These are phyloP conservation scores for Penicillium sp. DNA, from an alignment of 2,329 filamentous ascomycete species.

Conservation along the genomic window DNA sequence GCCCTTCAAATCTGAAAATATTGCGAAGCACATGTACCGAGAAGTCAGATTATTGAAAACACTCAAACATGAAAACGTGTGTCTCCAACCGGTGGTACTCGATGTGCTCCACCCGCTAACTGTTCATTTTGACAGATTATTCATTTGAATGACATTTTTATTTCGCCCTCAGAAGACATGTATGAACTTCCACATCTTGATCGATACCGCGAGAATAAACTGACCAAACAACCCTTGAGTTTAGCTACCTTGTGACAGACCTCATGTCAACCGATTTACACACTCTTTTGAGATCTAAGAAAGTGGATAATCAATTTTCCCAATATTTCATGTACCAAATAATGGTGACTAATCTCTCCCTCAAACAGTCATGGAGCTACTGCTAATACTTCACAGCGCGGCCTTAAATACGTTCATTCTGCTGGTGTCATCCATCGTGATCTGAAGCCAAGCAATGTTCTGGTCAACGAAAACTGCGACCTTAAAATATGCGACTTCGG, in stretches of 20 bases:
- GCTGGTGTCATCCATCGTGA: slow-evolving; percentile 97
- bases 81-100: slow-evolving; percentile 20
- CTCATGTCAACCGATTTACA: slow-evolving; percentile 95
- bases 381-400: slow-evolving; percentile 61
- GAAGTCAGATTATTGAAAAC: slow-evolving; percentile 97
- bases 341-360: slow-evolving; percentile 62
- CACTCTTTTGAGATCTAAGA: slow-evolving; percentile 87
- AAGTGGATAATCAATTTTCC: slow-evolving; percentile 97
- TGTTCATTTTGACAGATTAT: slow-evolving; percentile 67
- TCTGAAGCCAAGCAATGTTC: slow-evolving; percentile 96
- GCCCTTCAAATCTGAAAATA: slow-evolving; percentile 96
- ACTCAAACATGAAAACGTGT: slow-evolving; percentile 91
- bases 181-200: slow-evolving; percentile 43
- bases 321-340: slow-evolving; percentile 99
- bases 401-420: slow-evolving; percentile 97
- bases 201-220: neutral
- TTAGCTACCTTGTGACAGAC: slow-evolving; percentile 95
- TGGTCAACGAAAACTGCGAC: slow-evolving; percentile 99
- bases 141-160: slow-evolving; percentile 98
- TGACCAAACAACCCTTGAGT: slow-evolving; percentile 1
- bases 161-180: slow-evolving; percentile 98
- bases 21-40: slow-evolving; percentile 95
- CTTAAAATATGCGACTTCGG: slow-evolving; percentile 99
- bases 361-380: neutral
- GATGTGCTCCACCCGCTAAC: slow-evolving; percentile 18